These are phyloP conservation scores for Phaeosphaeriaceae sp. DNA, from an alignment of 2,329 filamentous ascomycete species.

Conservation along the genomic window DNA sequence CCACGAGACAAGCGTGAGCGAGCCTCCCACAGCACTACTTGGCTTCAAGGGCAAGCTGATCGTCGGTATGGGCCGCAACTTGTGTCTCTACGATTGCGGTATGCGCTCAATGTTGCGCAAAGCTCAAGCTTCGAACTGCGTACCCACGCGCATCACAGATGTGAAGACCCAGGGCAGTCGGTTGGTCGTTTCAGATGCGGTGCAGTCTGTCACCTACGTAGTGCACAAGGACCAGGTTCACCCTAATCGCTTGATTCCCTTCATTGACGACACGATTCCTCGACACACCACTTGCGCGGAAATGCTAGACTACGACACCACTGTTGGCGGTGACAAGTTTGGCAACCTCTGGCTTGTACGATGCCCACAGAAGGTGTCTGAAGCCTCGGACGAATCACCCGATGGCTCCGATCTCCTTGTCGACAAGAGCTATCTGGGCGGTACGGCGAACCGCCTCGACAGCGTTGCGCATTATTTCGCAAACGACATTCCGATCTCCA, in stretches of 20 bases:
- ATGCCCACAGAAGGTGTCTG: slow-evolving; percentile 82
- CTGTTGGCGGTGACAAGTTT: slow-evolving; percentile 95
- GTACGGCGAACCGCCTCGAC: slow-evolving; percentile 82
- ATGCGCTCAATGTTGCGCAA: slow-evolving; percentile 93
- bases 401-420: slow-evolving; percentile 91
- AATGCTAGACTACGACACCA: slow-evolving; percentile 98
- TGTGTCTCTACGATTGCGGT: slow-evolving; percentile 91
- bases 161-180: slow-evolving; percentile 90
- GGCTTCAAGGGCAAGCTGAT: slow-evolving; percentile 89
- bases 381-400: slow-evolving; percentile 90
- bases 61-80: slow-evolving; percentile 80
- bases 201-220: slow-evolving; percentile 89
- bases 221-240: slow-evolving; percentile 82
- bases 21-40: slow-evolving; percentile 88
- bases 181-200: slow-evolving; percentile 89
- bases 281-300: slow-evolving; percentile 90
- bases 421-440: slow-evolving; percentile 87
- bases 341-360: slow-evolving; percentile 94
- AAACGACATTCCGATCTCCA: slow-evolving; percentile 89
- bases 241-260: slow-evolving; percentile 90
- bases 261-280: slow-evolving; percentile 86
- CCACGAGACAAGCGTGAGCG: slow-evolving; percentile 92
- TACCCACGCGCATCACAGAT: slow-evolving; percentile 83
- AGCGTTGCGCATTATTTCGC: slow-evolving; percentile 89
- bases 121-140: slow-evolving; percentile 75